Evolutionary conservation across 164 flowering plant genomes (phyloP).

Genomic region (Chimonanthus salicifolius): DNA sequence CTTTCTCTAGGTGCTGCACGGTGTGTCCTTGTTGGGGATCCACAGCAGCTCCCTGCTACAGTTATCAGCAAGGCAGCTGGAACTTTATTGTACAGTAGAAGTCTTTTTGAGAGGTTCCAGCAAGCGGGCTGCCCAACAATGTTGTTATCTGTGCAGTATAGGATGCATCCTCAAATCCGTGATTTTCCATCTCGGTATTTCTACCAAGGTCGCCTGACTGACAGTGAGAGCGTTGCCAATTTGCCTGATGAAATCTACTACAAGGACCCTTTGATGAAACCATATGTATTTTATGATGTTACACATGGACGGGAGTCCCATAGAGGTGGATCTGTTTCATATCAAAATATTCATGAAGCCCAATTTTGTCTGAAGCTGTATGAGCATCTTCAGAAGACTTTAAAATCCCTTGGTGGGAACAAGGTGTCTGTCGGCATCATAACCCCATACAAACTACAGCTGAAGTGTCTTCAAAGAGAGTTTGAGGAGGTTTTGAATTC

Average conservation of each 20-base stretch:
- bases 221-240: slow-evolving; percentile 72
- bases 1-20: slow-evolving; percentile 91
- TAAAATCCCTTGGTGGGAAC: slow-evolving; percentile 48
- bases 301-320: slow-evolving; percentile 94
- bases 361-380: slow-evolving; percentile 72
- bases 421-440: slow-evolving; percentile 88
- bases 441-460: slow-evolving; percentile 93
- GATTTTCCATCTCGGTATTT: slow-evolving; percentile 95
- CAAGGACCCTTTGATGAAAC: slow-evolving; percentile 69
- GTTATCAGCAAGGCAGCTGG: slow-evolving; percentile 98
- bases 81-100: slow-evolving; percentile 81
- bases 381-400: slow-evolving; percentile 79
- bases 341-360: slow-evolving; percentile 84
- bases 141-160: slow-evolving; percentile 85
- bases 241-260: slow-evolving; percentile 78
- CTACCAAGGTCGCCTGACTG: slow-evolving; percentile 90
- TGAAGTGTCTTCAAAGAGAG: slow-evolving; percentile 84
- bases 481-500: slow-evolving; percentile 72
- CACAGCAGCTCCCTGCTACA: slow-evolving; percentile 99
- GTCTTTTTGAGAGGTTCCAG: slow-evolving; percentile 95
- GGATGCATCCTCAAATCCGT: slow-evolving; percentile 98
- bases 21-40: slow-evolving; percentile 99
- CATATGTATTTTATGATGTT: slow-evolving; percentile 80
- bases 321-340: slow-evolving; percentile 87
- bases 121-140: slow-evolving; percentile 94